Evolutionary conservation across 2,329 filamentous ascomycete species (phyloP).

Genomic region (Aspergillus novoparasiticus): DNA sequence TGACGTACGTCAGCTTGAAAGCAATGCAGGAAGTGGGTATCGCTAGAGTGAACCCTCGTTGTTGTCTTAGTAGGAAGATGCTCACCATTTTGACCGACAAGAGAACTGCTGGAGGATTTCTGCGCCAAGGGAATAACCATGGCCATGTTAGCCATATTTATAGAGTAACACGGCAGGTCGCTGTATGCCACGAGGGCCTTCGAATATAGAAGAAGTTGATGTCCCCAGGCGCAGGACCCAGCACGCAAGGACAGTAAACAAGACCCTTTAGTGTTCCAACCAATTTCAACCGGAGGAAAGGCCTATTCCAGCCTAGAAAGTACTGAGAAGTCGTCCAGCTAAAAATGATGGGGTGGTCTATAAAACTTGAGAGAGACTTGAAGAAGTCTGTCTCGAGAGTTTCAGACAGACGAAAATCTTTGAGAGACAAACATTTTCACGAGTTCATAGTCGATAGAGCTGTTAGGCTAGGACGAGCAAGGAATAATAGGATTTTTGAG

Average conservation of each 20-base stretch:
- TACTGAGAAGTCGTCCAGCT: not conserved
- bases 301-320: not conserved
- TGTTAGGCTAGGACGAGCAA: not conserved
- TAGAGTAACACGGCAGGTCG: not conserved
- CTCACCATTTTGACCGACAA: slow-evolving; percentile 15
- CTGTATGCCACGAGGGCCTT: not conserved
- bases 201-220: not conserved
- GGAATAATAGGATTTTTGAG: not conserved
- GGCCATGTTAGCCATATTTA: slow-evolving; percentile 2
- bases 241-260: not conserved
- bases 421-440: slow-evolving; percentile 16
- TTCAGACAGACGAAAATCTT: slow-evolving; percentile 10
- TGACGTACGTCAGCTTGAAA: not conserved
- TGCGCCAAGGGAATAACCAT: slow-evolving; percentile 22
- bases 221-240: not conserved
- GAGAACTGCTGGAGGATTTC: slow-evolving; percentile 20
- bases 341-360: not conserved
- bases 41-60: not conserved
- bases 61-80: not conserved
- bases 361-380: slow-evolving; percentile 13
- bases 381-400: slow-evolving; percentile 14
- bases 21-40: not conserved
- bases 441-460: slow-evolving; percentile 1
- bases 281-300: not conserved
- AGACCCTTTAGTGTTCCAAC: not conserved